Conservation (phyloP, 2,329 filamentous ascomycete genomes). For the Verticillium dahliae region DNA sequence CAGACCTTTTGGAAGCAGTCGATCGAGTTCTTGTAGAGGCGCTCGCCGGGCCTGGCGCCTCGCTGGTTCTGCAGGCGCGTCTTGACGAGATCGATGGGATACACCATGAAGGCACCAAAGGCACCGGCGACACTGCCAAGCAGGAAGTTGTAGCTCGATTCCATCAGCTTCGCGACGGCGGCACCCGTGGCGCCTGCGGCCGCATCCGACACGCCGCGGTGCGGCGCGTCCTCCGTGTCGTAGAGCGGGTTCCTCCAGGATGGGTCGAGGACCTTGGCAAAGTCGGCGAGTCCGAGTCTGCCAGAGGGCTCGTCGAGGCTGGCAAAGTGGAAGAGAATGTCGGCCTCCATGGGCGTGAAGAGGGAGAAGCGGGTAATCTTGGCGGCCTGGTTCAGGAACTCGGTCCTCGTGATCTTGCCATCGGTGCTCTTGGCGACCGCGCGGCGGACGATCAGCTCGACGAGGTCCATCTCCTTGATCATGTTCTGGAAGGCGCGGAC, state of each 20-base stretch:
- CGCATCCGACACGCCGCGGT: slow-evolving; percentile 30
- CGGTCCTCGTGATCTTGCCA: slow-evolving; percentile 86
- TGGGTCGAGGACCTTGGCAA: slow-evolving; percentile 90
- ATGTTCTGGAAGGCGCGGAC: slow-evolving; percentile 98
- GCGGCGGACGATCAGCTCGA: slow-evolving; percentile 86
- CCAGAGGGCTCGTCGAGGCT: slow-evolving; percentile 86
- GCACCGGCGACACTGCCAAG: slow-evolving; percentile 88
- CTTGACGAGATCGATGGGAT: slow-evolving; percentile 97
- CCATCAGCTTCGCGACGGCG: slow-evolving; percentile 58
- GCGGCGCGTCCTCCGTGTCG: slow-evolving; percentile 37
- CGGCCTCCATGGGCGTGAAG: slow-evolving; percentile 97
- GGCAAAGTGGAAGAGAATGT: slow-evolving; percentile 98
- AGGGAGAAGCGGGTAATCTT: slow-evolving; percentile 88
- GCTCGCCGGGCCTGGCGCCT: slow-evolving; percentile 71
- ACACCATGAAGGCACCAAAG: slow-evolving; percentile 99
- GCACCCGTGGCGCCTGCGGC: slow-evolving; percentile 33
- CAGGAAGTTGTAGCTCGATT: slow-evolving; percentile 83
- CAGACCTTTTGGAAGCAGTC: slow-evolving; percentile 94
- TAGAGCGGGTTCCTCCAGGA: slow-evolving; percentile 70
- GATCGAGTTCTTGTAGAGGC: slow-evolving; percentile 93
- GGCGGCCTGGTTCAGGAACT: slow-evolving; percentile 92
- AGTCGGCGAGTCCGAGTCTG: slow-evolving; percentile 73
- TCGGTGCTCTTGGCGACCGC: slow-evolving; percentile 78
- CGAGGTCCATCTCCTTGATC: slow-evolving; percentile 94
- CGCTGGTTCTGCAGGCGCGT: slow-evolving; percentile 98